These are phyloP conservation scores for Zoysia pacifica DNA, from an alignment of 176 grass and related monocot species.

Conservation along the genomic window DNA sequence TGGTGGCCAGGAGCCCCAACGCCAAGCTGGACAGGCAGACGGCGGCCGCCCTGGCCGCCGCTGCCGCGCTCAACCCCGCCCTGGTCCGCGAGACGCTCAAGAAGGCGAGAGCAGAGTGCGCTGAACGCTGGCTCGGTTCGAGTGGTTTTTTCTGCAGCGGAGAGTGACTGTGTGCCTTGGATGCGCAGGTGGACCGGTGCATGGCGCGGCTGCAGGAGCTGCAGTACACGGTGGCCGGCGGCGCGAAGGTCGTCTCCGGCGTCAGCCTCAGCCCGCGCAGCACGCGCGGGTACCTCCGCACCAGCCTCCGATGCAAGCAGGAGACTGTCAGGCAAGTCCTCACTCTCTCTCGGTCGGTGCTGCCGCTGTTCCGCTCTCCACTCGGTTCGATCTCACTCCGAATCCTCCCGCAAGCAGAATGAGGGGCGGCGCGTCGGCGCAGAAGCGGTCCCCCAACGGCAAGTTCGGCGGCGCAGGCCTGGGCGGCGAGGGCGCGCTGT, in stretches of 20 bases:
- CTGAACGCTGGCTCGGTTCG: no score
- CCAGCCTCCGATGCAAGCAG: slow-evolving; percentile 94
- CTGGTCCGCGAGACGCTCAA: slow-evolving; percentile 78
- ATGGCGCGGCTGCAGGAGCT: slow-evolving; percentile 95
- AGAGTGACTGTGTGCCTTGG: not conserved
- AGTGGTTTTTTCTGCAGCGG: not conserved
- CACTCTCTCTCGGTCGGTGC: no score
- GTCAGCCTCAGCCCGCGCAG: slow-evolving; percentile 91
- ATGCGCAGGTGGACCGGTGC: slow-evolving; percentile 74
- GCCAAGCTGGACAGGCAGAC: slow-evolving; percentile 55
- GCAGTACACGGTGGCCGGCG: slow-evolving; percentile 88
- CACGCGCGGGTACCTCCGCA: slow-evolving; percentile 83
- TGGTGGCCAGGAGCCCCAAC: slow-evolving; percentile 89
- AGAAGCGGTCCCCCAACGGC: slow-evolving; percentile 58
- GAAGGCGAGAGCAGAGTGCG: slow-evolving; percentile 49
- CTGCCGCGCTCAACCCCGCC: slow-evolving; percentile 55
- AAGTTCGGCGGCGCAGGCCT: slow-evolving; percentile 52
- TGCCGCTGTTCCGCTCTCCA: not conserved
- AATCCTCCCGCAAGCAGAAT: slow-evolving; percentile 46
- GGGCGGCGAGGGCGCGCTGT: slow-evolving; percentile 41
- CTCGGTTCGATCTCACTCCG: not conserved
- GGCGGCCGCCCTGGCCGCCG: slow-evolving; percentile 39
- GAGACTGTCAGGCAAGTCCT: slow-evolving; percentile 68
- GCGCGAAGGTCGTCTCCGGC: slow-evolving; percentile 78
- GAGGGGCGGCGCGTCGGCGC: slow-evolving; percentile 45